These are phyloP conservation scores for Nasturtium officinale DNA, from an alignment of 345 rosid species.

Conservation along the genomic window DNA sequence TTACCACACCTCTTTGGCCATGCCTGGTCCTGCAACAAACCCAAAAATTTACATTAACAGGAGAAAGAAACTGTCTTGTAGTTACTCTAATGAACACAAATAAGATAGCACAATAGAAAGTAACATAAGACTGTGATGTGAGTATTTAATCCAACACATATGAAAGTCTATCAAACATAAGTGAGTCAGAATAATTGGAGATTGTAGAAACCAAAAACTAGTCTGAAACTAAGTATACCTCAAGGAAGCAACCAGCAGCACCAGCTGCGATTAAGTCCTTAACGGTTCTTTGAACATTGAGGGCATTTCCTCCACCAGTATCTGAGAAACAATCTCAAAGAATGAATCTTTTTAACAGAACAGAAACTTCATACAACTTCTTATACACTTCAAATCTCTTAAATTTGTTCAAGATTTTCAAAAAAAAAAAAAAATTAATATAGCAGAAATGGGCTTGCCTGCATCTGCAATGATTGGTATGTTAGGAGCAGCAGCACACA, in stretches of 20 bases:
- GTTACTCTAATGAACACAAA: slow-evolving; percentile 8
- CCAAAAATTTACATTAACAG: slow-evolving; percentile 1
- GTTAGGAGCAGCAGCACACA: slow-evolving; percentile 51
- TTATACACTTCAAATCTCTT: background rate
- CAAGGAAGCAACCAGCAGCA: slow-evolving; percentile 66
- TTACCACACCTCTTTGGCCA: slow-evolving; percentile 69
- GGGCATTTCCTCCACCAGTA: slow-evolving; percentile 61
- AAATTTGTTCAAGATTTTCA: background rate
- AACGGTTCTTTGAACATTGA: slow-evolving; percentile 58
- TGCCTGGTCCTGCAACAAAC: slow-evolving; percentile 54
- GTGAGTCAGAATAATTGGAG: background rate
- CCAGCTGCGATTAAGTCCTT: slow-evolving; percentile 63
- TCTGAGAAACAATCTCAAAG: slow-evolving; percentile 27
- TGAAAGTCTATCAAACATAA: background rate
- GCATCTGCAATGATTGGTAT: slow-evolving; percentile 53
- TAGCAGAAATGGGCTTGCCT: slow-evolving; percentile 29
- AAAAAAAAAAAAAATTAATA: background rate
- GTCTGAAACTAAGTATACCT: slow-evolving; percentile 39
- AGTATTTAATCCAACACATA: background rate
- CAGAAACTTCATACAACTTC: background rate
- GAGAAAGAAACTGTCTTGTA: background rate
- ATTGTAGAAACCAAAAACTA: background rate
- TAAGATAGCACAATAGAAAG: background rate
- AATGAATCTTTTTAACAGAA: background rate
- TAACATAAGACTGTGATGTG: background rate